Percentiles rank a stretch among this genome's conserved stretches.
phyloP scores from a whole-genome alignment of 1,284 basidiomycete genomes.

The Phylloporus sp. region DNA sequence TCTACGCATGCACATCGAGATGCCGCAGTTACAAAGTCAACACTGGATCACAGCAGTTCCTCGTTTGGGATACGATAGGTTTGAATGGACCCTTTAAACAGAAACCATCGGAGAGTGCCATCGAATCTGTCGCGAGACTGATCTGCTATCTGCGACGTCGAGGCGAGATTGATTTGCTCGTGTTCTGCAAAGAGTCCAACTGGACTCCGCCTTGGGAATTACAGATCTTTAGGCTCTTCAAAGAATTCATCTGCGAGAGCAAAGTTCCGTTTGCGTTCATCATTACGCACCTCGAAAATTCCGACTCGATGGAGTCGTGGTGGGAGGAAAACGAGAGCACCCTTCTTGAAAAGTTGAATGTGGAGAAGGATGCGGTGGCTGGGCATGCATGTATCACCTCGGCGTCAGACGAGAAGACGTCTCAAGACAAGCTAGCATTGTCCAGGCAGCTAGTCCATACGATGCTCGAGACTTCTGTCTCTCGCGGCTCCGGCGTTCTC shows the following conservation, averaged over 20 bases:
- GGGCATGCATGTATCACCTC: constrained; percentile 42
- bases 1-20: constrained; percentile 31
- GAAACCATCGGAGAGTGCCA: background rate
- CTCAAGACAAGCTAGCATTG: constrained; percentile 4
- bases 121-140: constrained; percentile 20
- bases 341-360: constrained; percentile 5
- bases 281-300: constrained; percentile 47
- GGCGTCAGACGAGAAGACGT: constrained; percentile 1
- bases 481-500: constrained; percentile 3
- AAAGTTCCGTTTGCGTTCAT: constrained; percentile 48
- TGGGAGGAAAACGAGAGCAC: constrained; percentile 28
- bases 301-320: constrained; percentile 36
- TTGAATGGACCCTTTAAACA: constrained; percentile 26
- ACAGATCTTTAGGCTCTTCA: constrained; percentile 45
- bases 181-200: constrained; percentile 44
- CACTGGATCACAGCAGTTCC: constrained; percentile 29
- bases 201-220: constrained; percentile 38
- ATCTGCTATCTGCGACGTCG: constrained; percentile 36
- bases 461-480: constrained; percentile 34
- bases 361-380: constrained; percentile 24
- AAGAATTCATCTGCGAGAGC: constrained; percentile 42
- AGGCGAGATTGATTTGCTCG: constrained; percentile 46
- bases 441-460: constrained; percentile 26
- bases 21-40: constrained; percentile 26
- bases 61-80: constrained; percentile 48